phyloP scores from a whole-genome alignment of 257 asterid genomes.

The Fraxinus quadrangulata region DNA sequence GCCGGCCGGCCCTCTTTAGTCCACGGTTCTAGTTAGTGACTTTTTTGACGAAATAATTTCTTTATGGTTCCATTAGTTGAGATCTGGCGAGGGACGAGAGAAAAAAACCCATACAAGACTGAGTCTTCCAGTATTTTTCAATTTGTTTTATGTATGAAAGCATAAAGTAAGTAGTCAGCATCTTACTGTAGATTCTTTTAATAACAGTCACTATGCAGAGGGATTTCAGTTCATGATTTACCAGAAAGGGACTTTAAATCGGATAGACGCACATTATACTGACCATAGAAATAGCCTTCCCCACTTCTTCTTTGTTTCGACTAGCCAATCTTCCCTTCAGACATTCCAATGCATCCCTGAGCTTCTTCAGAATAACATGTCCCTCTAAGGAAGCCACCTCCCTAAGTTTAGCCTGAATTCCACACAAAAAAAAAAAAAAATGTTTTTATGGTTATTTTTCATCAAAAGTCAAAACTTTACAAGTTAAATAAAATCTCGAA shows the following conservation, averaged over 20 bases:
- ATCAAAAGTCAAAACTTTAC: not conserved
- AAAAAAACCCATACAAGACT: not conserved
- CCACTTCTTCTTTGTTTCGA: conserved; percentile 80
- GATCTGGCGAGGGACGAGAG: not conserved
- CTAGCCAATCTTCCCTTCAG: conserved; percentile 83
- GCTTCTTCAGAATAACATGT: conserved; percentile 94
- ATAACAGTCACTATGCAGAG: not conserved
- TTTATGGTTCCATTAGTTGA: not conserved
- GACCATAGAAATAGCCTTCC: conserved; percentile 86
- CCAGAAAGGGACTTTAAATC: not conserved
- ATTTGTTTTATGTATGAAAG: not conserved
- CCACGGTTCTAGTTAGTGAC: not conserved
- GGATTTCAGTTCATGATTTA: not conserved
- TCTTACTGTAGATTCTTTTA: not conserved
- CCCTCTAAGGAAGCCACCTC: conserved; percentile 93
- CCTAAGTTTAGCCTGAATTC: conserved; percentile 76
- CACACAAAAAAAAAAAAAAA: conserved; percentile 7
- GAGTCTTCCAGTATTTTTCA: not conserved
- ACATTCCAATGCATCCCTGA: conserved; percentile 88
- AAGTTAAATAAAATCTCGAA: not conserved
- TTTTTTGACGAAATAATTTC: too few species aligned
- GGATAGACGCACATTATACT: conserved; percentile 29
- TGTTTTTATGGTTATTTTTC: not conserved
- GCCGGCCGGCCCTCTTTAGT: not conserved
- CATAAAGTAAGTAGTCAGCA: not conserved